Evolutionary conservation across 106 monocot genomes (phyloP), one percentile per base, ranked within the genome.

Genomic region (Agapanthus africanus): DNA sequence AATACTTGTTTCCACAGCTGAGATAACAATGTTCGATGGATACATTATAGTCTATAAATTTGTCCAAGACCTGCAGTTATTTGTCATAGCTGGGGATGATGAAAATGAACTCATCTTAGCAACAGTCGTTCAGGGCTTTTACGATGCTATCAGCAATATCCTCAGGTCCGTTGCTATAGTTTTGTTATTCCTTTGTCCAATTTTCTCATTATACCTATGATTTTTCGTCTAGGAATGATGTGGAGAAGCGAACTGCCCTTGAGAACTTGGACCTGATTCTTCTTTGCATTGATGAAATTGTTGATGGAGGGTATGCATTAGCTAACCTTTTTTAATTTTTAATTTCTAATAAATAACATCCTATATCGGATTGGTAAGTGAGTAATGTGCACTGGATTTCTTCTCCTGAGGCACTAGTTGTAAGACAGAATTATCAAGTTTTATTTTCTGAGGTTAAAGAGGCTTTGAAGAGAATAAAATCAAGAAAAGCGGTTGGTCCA

Each of bases 51-150:
- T 91, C 44, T 94, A 90, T 68, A 94, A 85, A 73, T 94, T 90
- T 71, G 74, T 88, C 59, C 85, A 94, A 61, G 94, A 94, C 62
- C 90, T 91, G 11, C 90, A 87, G 68, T 94, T 94, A 71, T 94
- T 85, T 79, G 91, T 94, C 61, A 91, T 85, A 34, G 87, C 87
- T 27, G 83, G 84, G 51, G 83, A 85, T 68, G 83, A 94, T 76
- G 94, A 91, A 72, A 94, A 91, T 79, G 94, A 94, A 77, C 79
- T 94, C 72, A 90, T 94, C 40, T 70, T 94, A 47, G 80, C 80
- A 33, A 75, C 90, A 37, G 91, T 91, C 9, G 85, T 94, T 78
- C 94, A 94, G 68, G 91, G 85, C 35, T 91, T 95, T 50, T 79
- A 79, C 76, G 94, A 95, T 79, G 81, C 90, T 37, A 85, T 91